Base-by-base conservation (phyloP, 2,329 filamentous ascomycete genomes). In the Fusarium praegraminearum region DNA sequence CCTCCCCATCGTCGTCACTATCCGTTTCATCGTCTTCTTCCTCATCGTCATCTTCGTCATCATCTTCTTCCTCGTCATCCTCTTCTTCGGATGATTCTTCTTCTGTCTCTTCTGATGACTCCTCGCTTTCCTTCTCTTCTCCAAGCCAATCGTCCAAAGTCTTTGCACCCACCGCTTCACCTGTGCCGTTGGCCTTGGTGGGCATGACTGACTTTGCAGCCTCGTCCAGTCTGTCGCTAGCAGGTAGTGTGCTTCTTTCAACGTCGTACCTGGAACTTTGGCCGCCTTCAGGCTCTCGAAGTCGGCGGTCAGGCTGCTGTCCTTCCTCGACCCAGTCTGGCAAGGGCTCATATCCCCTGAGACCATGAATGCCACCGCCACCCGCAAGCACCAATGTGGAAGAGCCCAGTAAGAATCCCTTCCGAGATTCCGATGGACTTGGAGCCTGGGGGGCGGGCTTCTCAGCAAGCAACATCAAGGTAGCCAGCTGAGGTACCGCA, bases 111-210 rank as follows among this genome's bases (percentile, higher is more conserved):
- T 84, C 85, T 3, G 83, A 85, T 26, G 86, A 85, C 12, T 84
- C 83, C 13, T 86, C 86, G 3, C 85, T 87, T n/a, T 84, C 86
- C 30, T 83, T 84, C 18, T 88, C 89, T 75, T 93, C 92, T 7
- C 91, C 93, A 59, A 98, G 83, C 94, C 96, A 98, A 78, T 97
- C 93, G 81, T 98, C 94, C 67, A 99, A 82, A 22, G 91, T 93
- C 86, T 97, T 97, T 41, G 89, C 88, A 53, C 86, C 85, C 2
- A 84, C 78, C 13, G 80, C 83, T 50, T 89, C 89, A 7, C 81
- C 79, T 16, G 80, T 69, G 1, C 82, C 87, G 75, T 90, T 90
- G 16, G 81, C 79, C 73, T 81, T 86, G 40, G 77, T 80, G 11
- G 79, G 80, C 22, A 79, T 80, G 22, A 71, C 70, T 11, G 75